phyloP scores from a whole-genome alignment of 1,284 basidiomycete species.

The Moesziomyces sp. region DNA sequence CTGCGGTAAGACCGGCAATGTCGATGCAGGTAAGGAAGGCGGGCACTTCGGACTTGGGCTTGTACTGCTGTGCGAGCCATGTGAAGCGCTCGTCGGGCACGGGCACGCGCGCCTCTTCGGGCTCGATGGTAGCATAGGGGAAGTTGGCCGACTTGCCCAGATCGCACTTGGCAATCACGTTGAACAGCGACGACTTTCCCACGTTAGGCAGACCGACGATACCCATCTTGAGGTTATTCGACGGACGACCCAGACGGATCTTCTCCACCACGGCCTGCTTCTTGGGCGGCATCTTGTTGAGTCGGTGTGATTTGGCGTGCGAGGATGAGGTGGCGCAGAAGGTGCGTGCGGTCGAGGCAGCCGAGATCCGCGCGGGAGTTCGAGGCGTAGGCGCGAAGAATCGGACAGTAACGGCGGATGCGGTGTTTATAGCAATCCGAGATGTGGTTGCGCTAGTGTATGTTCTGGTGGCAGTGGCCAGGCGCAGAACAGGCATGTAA shows the following conservation, averaged over 20 bases:
- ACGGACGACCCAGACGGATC: slow-evolving; percentile 62
- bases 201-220: slow-evolving; percentile 67
- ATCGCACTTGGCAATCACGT: slow-evolving; percentile 85
- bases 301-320: slow-evolving; percentile 36
- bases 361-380: background rate
- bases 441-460: slow-evolving; percentile 1
- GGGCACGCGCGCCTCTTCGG: slow-evolving; percentile 81
- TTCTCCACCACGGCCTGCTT: slow-evolving; percentile 55
- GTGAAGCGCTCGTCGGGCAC: slow-evolving; percentile 96
- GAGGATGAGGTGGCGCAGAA: slow-evolving; percentile 28
- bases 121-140: slow-evolving; percentile 89
- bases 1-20: slow-evolving; percentile 95
- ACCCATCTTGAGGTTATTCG: slow-evolving; percentile 68
- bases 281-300: slow-evolving; percentile 63
- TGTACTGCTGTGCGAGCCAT: slow-evolving; percentile 91
- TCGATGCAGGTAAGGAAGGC: slow-evolving; percentile 98
- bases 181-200: slow-evolving; percentile 72
- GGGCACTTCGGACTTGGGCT: slow-evolving; percentile 86
- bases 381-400: background rate
- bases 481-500: slow-evolving; percentile 41
- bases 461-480: slow-evolving; percentile 23
- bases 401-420: background rate
- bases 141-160: slow-evolving; percentile 99
- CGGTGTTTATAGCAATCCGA: background rate
- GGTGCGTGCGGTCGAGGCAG: slow-evolving; percentile 7